Conservation (phyloP, 306 rosid genomes). For the Vigna radiata region DNA sequence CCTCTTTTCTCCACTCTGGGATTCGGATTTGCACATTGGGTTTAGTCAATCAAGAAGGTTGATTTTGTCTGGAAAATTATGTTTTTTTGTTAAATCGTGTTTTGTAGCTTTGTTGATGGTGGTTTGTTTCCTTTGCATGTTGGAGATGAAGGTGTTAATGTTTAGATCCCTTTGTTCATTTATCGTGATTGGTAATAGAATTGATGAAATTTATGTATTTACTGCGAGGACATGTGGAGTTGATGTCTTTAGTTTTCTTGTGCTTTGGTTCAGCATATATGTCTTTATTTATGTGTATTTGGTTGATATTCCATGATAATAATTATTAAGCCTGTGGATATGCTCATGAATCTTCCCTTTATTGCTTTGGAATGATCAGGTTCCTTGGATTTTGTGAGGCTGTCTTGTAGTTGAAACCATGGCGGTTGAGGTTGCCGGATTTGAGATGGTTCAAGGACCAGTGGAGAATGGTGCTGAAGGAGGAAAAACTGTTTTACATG, state of each 20-base stretch:
- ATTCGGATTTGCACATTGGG: conserved; percentile 47
- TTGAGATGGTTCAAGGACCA: conserved; percentile 85
- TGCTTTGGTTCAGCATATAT: conserved; percentile 2
- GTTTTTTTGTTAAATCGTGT: not conserved
- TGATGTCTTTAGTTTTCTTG: conserved; percentile 3
- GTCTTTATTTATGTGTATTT: not conserved
- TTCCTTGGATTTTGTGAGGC: conserved; percentile 50
- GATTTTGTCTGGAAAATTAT: conserved; percentile 18
- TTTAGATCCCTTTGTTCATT: conserved; percentile 39
- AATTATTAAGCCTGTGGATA: conserved; percentile 11
- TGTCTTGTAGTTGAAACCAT: conserved; percentile 58
- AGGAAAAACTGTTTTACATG: conserved; percentile 53
- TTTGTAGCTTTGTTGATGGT: conserved; percentile 15
- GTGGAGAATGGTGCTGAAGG: conserved; percentile 54
- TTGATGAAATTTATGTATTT: conserved; percentile 28
- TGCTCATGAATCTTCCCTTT: conserved; percentile 24
- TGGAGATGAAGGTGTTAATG: conserved; percentile 27
- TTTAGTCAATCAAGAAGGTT: conserved; percentile 30
- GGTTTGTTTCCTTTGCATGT: conserved; percentile 43
- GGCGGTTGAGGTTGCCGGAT: conserved; percentile 87
- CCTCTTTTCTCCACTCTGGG: not conserved
- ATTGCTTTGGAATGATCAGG: conserved; percentile 51
- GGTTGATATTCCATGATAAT: not conserved
- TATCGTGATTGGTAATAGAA: conserved; percentile 25
- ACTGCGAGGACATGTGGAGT: not conserved